A percentile compares a stretch with the other conserved stretches of the same genome.
phyloP scores from a whole-genome alignment of 1,284 basidiomycete species.

The Xanthoconium separans region DNA sequence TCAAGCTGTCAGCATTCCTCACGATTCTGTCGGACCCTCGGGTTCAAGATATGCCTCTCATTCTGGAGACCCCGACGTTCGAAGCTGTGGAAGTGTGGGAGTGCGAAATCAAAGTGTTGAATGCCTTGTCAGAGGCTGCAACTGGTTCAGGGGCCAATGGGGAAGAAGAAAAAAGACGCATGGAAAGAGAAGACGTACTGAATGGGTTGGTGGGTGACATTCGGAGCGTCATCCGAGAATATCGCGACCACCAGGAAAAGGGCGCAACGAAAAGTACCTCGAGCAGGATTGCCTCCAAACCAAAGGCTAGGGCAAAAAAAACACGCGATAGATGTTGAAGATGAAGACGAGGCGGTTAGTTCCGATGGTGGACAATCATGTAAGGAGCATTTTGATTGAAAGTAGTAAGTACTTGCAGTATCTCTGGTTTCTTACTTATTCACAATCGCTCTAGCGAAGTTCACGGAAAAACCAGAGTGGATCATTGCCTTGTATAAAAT shows the following conservation, averaged over 20 bases:
- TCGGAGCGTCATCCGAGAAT: constrained; percentile 15
- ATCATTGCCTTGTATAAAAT: not conserved
- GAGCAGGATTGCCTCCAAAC: not conserved
- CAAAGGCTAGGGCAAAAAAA: constrained; percentile 6
- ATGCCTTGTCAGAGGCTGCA: constrained; percentile 41
- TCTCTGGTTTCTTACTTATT: too few relatives aligned
- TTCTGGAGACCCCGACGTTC: constrained; percentile 78
- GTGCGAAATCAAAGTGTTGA: constrained; percentile 65
- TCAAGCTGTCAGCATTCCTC: constrained; percentile 65
- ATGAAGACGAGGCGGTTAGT: constrained; percentile 4
- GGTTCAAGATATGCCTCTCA: constrained; percentile 69
- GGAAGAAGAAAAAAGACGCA: not conserved
- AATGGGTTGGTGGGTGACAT: constrained; percentile 14
- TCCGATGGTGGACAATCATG: constrained; percentile 13
- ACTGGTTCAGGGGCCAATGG: not conserved
- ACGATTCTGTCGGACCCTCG: constrained; percentile 70
- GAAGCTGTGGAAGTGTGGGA: constrained; percentile 68
- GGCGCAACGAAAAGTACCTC: not conserved
- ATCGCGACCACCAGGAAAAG: constrained; percentile 11
- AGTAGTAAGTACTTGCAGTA: not conserved
- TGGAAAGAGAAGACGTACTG: constrained; percentile 1
- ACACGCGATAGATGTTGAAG: not conserved
- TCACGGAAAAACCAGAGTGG: too few relatives aligned
- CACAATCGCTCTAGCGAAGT: too few relatives aligned
- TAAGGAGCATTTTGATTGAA: not conserved